Percentiles rank a stretch among this genome's conserved stretches.
phyloP scores from a whole-genome alignment of 208 protist genomes.

The Novymonas esmeraldas region DNA sequence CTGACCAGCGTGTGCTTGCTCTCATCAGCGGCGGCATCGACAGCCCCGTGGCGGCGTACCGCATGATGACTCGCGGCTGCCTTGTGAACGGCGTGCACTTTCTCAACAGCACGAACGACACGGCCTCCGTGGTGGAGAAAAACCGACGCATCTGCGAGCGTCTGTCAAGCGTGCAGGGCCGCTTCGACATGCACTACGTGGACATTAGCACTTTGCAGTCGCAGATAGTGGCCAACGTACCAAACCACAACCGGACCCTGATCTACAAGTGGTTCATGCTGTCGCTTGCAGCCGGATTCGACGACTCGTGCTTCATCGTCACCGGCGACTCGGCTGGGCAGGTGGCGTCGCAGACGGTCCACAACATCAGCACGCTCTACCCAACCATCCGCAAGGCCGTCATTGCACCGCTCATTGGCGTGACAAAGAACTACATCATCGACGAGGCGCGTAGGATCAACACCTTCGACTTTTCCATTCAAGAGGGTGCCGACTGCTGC shows the following conservation, averaged over 20 bases:
- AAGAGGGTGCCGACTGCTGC: constrained; percentile 86
- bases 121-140: constrained; percentile 74
- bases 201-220: constrained; percentile 84
- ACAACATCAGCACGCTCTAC: constrained; percentile 84
- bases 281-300: constrained; percentile 56
- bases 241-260: constrained; percentile 80
- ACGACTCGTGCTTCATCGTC: constrained; percentile 67
- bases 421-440: constrained; percentile 76
- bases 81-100: constrained; percentile 76
- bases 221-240: constrained; percentile 79
- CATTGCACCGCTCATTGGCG: constrained; percentile 68
- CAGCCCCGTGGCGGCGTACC: constrained; percentile 86
- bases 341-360: constrained; percentile 86
- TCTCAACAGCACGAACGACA: constrained; percentile 87
- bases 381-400: constrained; percentile 65
- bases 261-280: constrained; percentile 92
- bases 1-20: constrained; percentile 59
- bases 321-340: constrained; percentile 81
- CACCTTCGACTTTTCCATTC: constrained; percentile 74
- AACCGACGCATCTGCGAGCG: constrained; percentile 70
- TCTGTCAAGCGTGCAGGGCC: constrained; percentile 69
- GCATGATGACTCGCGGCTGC: constrained; percentile 87
- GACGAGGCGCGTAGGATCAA: constrained; percentile 65
- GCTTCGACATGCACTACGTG: constrained; percentile 82
- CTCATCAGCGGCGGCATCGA: constrained; percentile 86